Evolutionary conservation across 1,139 yeast species (phyloP), one percentile per base, ranked within the genome.

Genomic region (Saccharomycopsis crataegensis): DNA sequence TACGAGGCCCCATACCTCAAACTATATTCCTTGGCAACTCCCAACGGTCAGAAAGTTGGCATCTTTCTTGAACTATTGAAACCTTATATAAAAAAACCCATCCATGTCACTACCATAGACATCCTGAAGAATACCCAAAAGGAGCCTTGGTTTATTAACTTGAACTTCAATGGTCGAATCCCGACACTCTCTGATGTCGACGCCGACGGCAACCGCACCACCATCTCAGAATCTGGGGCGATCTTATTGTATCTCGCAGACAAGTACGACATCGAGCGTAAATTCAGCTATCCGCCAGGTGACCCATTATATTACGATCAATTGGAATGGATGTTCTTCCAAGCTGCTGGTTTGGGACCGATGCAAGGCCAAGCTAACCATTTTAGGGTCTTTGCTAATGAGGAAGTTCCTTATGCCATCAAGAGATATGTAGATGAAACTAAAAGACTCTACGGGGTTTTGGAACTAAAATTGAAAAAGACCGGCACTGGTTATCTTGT

Each of bases 111-210:
- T 46, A 58, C 59, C n/a, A 64, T 82, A 52, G 75, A 76, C 59
- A 65, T 81, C 50, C 14, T 58, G 2, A 67, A 64, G 32, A 66
- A 68, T 49, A 75, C 63, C 16, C 80, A 76, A 58, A 81, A 82
- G 62, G 71, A 74, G 58, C 76, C 71, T 1, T 78, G 82, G 81
- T 82, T 72, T 61, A 64, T 78, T 53, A 67, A 74, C 52, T 65
- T 79, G 61, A 80, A 82, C 62, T 82, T 83, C 33, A 81, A 82
- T 61, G 86, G 87, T 14, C 70, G 83, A 59, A 78, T 82, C 54
- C 88, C 88, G 16, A 73, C 80, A 0, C 64, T 82, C 22, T 71
- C 73, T 3, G 83, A 80, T 61, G 76, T 67, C 46, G 69, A 71
- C 50, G 65, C 65, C 41, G 66, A 74, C 16, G 78, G 77, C 8